Evolutionary conservation across 495 filamentous ascomycete genomes (phyloP), one percentile per base, ranked within the genome.

Genomic region (Jackrogersella multiformis): DNA sequence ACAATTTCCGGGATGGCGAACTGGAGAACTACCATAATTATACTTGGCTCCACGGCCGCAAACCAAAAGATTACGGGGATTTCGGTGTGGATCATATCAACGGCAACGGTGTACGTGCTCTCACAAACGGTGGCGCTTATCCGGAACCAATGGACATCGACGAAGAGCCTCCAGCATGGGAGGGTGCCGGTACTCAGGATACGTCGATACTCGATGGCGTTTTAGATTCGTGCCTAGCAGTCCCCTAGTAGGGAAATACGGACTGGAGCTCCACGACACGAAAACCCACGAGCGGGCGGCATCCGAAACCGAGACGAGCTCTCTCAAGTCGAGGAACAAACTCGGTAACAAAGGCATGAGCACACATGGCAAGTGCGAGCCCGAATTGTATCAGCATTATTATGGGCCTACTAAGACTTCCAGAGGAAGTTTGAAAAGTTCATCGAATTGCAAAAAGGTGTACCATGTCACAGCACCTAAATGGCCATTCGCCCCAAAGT

Each of bases 1-100:
- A 88, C 58, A 84, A 83, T 4, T 92, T 90, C 64, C 82, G 91
- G 49, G 92, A 94, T 76, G 88, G 91, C 18, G 91, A 93, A 66
- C 82, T 91, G 20, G 90, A 92, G 48, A 78, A 85, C 70, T 82
- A 79, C 70, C 72, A 83, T 65, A 82, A 87, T 77, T 82, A 85
- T 71, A 74, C 80, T 1, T 85, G 76, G 61, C 64, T 78, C 8
- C 73, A 79, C 38, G 77, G 74, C 20, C 68, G 74, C 23, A 78
- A 84, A 20, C 73, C 72, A 16, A 63, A 44, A 30, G 45, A 66
- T 0, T 65, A 72, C 28, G 78, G 74, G 10, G 70, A 77, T 34
- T 53, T 66, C 3, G 74, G 66, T 15, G 71, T 72, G 64, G 78
- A 78, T 26, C 79, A 78, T 8, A 56, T 79, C 44, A 69, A 72